phyloP scores from a whole-genome alignment of 2,329 filamentous ascomycete species.

The Aspergillus nomiae region DNA sequence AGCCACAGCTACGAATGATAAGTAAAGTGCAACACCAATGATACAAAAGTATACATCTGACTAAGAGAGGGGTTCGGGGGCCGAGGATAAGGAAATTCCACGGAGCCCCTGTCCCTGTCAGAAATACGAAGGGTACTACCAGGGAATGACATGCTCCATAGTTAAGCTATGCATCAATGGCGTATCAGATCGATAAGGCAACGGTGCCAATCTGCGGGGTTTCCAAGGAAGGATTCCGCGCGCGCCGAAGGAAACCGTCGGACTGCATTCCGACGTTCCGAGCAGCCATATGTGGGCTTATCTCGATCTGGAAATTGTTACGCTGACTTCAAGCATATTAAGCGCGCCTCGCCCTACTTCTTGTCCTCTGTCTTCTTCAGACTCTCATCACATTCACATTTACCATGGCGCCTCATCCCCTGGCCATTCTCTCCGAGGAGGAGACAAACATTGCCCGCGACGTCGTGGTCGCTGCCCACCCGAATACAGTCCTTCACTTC shows the following conservation, averaged over 20 bases:
- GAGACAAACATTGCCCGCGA: slow-evolving; percentile 40
- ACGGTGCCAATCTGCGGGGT: neutral
- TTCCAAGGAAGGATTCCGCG: neutral
- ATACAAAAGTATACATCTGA: too few species aligned
- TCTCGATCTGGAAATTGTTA: neutral
- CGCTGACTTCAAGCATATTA: neutral
- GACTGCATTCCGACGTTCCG: slow-evolving; percentile 8
- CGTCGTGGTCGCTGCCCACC: slow-evolving; percentile 31
- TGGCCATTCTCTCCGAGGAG: slow-evolving; percentile 35
- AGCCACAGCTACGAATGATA: too few species aligned
- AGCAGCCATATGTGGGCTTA: neutral
- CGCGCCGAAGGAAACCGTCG: neutral
- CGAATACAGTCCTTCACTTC: slow-evolving; percentile 43
- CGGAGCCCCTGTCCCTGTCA: too few species aligned
- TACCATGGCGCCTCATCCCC: slow-evolving; percentile 34
- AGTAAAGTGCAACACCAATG: too few species aligned
- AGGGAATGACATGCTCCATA: too few species aligned
- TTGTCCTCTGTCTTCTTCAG: neutral
- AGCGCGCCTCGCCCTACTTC: slow-evolving; percentile 1
- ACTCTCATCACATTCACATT: neutral
- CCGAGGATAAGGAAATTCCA: too few species aligned
- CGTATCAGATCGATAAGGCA: too few species aligned
- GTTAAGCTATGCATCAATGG: too few species aligned
- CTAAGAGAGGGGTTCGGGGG: too few species aligned
- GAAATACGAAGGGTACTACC: too few species aligned